Percentiles rank a stretch among this genome's conserved stretches.
Evolutionary conservation across 345 rosid genomes (phyloP).

Genomic region (Aegle marmelos): DNA sequence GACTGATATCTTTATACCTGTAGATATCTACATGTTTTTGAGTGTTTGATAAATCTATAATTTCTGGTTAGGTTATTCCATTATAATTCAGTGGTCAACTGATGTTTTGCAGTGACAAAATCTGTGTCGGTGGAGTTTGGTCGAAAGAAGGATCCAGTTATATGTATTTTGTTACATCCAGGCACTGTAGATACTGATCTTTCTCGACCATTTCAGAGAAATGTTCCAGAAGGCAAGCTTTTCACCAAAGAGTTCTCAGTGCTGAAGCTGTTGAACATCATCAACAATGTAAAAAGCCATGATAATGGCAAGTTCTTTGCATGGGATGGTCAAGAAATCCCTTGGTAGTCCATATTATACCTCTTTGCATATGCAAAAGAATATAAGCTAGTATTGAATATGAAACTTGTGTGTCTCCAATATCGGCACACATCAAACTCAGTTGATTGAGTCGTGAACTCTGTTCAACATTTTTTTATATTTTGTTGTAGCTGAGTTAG

Average conservation of each 20-base stretch:
- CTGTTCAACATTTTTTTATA: background rate
- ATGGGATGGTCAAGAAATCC: slow-evolving; percentile 94
- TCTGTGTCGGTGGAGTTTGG: slow-evolving; percentile 70
- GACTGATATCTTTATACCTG: background rate
- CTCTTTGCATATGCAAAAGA: background rate
- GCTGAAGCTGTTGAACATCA: slow-evolving; percentile 65
- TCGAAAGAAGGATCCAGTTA: slow-evolving; percentile 67
- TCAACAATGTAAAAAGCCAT: slow-evolving; percentile 48
- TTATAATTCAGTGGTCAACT: background rate
- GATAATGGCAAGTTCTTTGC: slow-evolving; percentile 93
- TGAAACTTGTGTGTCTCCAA: background rate
- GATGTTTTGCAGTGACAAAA: slow-evolving; percentile 57
- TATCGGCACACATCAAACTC: background rate
- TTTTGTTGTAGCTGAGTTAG: background rate
- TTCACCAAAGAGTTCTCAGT: slow-evolving; percentile 81
- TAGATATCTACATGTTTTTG: background rate
- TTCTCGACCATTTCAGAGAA: slow-evolving; percentile 76
- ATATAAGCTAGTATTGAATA: background rate
- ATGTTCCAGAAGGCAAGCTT: slow-evolving; percentile 80
- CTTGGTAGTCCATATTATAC: slow-evolving; percentile 41
- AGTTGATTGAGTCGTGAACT: background rate
- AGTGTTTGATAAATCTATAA: background rate
- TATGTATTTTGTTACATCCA: slow-evolving; percentile 85
- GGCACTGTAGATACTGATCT: slow-evolving; percentile 97
- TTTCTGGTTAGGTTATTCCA: background rate